Conservation (phyloP, 106 monocot genomes). For the Dioscorea zingiberensis region DNA sequence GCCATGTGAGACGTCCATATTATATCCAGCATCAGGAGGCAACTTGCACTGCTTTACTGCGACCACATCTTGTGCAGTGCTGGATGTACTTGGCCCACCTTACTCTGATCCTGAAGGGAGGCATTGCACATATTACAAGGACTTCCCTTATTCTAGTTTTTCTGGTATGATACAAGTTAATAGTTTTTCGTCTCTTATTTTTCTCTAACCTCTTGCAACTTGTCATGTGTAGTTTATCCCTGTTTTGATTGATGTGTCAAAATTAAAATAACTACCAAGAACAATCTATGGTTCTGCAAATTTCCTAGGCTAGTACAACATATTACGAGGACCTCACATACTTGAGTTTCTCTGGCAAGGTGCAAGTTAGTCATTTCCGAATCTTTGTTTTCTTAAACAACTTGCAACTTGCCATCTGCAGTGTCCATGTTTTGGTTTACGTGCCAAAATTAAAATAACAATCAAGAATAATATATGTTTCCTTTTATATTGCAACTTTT, state of each 20-base stretch:
- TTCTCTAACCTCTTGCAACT: neutral
- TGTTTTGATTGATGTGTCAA: neutral
- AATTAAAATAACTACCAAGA: neutral
- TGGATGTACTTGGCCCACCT: conserved; percentile 91
- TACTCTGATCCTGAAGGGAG: conserved; percentile 63
- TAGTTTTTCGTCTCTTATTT: neutral
- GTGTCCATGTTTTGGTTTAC: neutral
- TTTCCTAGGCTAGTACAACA: too few relatives aligned
- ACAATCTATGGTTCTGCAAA: neutral
- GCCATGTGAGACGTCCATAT: conserved; percentile 73
- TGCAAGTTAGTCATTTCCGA: neutral
- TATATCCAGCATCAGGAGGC: conserved; percentile 76
- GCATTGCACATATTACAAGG: conserved; percentile 74
- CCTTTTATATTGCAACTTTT: too few relatives aligned
- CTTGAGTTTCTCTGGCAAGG: too few relatives aligned
- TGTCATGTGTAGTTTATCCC: neutral
- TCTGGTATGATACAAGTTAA: conserved; percentile 30
- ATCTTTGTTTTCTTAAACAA: neutral
- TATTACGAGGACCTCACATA: too few relatives aligned
- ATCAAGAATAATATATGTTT: too few relatives aligned
- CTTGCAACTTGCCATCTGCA: neutral
- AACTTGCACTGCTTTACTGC: conserved; percentile 90
- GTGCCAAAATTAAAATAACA: neutral
- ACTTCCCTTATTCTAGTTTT: conserved; percentile 27
- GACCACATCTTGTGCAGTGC: conserved; percentile 57